Base-by-base conservation (phyloP, 1,139 yeast genomes). In the Yamadazyma aaseri region DNA sequence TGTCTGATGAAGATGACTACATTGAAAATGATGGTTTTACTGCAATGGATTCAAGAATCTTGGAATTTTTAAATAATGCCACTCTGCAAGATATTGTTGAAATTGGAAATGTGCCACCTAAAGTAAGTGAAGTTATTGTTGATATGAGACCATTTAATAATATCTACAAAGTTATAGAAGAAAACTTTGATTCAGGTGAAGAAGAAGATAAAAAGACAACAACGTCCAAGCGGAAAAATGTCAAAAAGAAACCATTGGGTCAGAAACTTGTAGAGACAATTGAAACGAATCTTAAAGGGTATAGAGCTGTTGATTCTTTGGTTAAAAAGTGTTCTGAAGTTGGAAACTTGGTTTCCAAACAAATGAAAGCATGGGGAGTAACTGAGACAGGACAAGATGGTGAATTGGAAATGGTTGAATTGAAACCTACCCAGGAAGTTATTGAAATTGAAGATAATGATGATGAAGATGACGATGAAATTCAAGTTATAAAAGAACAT, bases 281-380 rank as follows among this genome's bases (percentile, higher is more conserved):
- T 6, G 76, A 74, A 36, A 63, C 70, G 41, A 81, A 90, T 14
- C 67, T 92, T 45, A 77, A 79, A 48, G 98, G 98, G 3, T 94
- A 92, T 55, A 83, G 81, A 42, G 97, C 98, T 0, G 96, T 92
- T 24, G 97, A 92, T 51, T 83, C 95, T 16, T 68, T 94, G 46
- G 86, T 94, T 39, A 79, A 81, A 44, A 77, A 80, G 47, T 94
- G 99, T 62, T 80, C 90, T 9, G 75, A 76, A 18, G 81, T 86
- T 45, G 96, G 97, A 34, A 66, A 71, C 7, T 61, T 68, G 9
- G 86, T 94, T 36, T 72, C 89, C 2, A 58, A 65, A 6, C 95
- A 87, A 43, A 86, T 92, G 66, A 69, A 70, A 32, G 68, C 73
- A 40, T 92, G 98, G 98, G 97, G 97, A 17, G 86, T 89, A 8